Percentiles rank a stretch among this genome's conserved stretches.
Conservation (phyloP, 2,329 filamentous ascomycete genomes). For the Penicillium sp. region DNA sequence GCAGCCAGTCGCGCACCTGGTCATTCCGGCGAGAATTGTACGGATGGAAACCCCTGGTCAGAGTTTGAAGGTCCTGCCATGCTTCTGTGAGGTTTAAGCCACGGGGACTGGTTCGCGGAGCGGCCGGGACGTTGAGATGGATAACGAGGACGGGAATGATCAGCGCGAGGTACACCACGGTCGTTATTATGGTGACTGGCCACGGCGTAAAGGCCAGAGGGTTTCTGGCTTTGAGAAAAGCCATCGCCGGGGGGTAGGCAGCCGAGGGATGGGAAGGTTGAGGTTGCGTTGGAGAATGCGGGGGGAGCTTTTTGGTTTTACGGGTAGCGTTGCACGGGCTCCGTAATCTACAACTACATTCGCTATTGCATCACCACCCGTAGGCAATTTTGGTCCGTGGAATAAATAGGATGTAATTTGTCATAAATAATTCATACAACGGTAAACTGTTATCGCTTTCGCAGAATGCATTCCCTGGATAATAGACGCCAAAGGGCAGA, state of each 20-base stretch:
- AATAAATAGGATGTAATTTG: slow-evolving; percentile 17
- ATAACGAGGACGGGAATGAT: slow-evolving; percentile 69
- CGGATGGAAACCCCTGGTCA: slow-evolving; percentile 77
- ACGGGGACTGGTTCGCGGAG: slow-evolving; percentile 55
- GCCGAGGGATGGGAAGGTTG: slow-evolving; percentile 9
- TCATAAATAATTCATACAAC: slow-evolving; percentile 11
- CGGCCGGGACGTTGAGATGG: slow-evolving; percentile 71
- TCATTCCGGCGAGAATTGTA: slow-evolving; percentile 87
- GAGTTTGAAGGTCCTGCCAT: slow-evolving; percentile 75
- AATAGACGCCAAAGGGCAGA: slow-evolving; percentile 17
- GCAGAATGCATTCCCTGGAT: slow-evolving; percentile 30
- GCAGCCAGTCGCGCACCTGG: slow-evolving; percentile 70
- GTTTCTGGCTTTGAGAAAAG: slow-evolving; percentile 36
- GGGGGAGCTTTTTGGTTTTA: slow-evolving; percentile 16
- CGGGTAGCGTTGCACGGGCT: slow-evolving; percentile 1
- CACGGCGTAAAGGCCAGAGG: slow-evolving; percentile 72
- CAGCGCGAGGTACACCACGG: slow-evolving; percentile 72
- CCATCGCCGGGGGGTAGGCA: slow-evolving; percentile 28
- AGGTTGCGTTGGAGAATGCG: slow-evolving; percentile 24
- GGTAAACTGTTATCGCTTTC: slow-evolving; percentile 18
- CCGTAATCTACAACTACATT: neutral
- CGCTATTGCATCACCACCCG: neutral
- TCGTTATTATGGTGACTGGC: slow-evolving; percentile 78
- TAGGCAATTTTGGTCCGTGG: neutral
- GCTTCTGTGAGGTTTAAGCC: slow-evolving; percentile 82